phyloP scores from a whole-genome alignment of 2,329 filamentous ascomycete genomes.

The Fragosphaeria purpurea region DNA sequence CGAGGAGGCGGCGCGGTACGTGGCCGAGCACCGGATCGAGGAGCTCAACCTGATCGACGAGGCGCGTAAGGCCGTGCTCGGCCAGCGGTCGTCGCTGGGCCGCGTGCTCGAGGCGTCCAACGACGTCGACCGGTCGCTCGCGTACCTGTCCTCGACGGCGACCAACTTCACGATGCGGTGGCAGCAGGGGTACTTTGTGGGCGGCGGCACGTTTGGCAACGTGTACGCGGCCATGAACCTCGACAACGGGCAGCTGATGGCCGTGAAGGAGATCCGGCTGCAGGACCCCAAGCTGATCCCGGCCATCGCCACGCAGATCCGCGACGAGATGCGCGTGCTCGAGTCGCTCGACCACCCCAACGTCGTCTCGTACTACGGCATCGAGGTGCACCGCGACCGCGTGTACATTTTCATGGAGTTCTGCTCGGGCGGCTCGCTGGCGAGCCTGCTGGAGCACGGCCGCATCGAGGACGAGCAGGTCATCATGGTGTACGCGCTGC shows the following conservation, averaged over 20 bases:
- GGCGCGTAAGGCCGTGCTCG: conserved; percentile 64
- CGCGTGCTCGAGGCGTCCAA: conserved; percentile 89
- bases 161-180: conserved; percentile 93
- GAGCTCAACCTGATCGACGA: conserved; percentile 70
- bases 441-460: conserved; percentile 82
- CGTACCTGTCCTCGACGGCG: conserved; percentile 84
- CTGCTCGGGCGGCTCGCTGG: conserved; percentile 88
- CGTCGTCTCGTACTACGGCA: conserved; percentile 94
- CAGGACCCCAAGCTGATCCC: conserved; percentile 96
- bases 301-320: conserved; percentile 84
- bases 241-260: conserved; percentile 93
- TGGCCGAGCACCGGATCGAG: conserved; percentile 65
- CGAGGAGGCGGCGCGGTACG: conserved; percentile 68
- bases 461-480: conserved; percentile 97
- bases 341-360: conserved; percentile 96
- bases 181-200: conserved; percentile 98
- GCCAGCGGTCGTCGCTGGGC: conserved; percentile 78
- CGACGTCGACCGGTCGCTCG: conserved; percentile 89
- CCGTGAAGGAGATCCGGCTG: conserved; percentile 94
- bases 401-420: conserved; percentile 99
- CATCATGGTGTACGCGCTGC: conserved; percentile 90
- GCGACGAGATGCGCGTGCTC: conserved; percentile 92
- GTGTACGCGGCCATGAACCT: conserved; percentile 97
- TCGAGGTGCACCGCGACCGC: conserved; percentile 95
- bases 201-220: conserved; percentile 92